Evolutionary conservation across 23 red algal genomes (phyloP).

Genomic region (Gracilaria domingensis): DNA sequence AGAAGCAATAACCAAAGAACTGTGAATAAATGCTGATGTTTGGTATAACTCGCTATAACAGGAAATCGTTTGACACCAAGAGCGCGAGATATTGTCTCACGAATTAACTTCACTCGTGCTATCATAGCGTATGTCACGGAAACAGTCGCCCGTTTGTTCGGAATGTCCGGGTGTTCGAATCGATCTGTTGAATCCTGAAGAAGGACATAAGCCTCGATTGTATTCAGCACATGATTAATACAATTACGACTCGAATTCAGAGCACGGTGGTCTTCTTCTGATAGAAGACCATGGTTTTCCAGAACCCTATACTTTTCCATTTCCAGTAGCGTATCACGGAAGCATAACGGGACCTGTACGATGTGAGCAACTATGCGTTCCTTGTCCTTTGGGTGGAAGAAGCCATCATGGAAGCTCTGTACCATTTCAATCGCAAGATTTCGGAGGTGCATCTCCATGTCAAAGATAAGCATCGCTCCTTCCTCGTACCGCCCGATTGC

Average conservation of each 20-base stretch:
- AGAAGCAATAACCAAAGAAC: slow-evolving; percentile 47
- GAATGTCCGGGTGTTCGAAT: not conserved
- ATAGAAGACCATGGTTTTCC: slow-evolving; percentile 26
- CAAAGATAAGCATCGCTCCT: slow-evolving; percentile 36
- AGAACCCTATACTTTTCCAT: not conserved
- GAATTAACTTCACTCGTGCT: not conserved
- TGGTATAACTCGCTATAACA: slow-evolving; percentile 38
- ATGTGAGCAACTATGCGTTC: slow-evolving; percentile 52
- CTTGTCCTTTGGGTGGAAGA: slow-evolving; percentile 42
- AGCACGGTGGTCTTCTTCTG: slow-evolving; percentile 36
- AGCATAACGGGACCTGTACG: slow-evolving; percentile 13
- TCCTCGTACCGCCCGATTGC: slow-evolving; percentile 50
- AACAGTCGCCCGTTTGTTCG: not conserved
- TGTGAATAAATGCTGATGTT: slow-evolving; percentile 49
- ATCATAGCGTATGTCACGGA: not conserved
- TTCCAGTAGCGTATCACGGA: slow-evolving; percentile 28
- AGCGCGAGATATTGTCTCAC: slow-evolving; percentile 3
- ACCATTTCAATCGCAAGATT: slow-evolving; percentile 34
- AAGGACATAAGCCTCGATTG: slow-evolving; percentile 36
- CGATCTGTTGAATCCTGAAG: slow-evolving; percentile 12
- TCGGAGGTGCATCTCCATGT: slow-evolving; percentile 49
- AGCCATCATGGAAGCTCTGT: slow-evolving; percentile 15
- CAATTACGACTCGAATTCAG: not conserved
- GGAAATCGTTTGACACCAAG: slow-evolving; percentile 49
- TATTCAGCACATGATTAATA: slow-evolving; percentile 24